Conservation (phyloP, 202 grass and related monocot species). For the Zizania palustris region DNA sequence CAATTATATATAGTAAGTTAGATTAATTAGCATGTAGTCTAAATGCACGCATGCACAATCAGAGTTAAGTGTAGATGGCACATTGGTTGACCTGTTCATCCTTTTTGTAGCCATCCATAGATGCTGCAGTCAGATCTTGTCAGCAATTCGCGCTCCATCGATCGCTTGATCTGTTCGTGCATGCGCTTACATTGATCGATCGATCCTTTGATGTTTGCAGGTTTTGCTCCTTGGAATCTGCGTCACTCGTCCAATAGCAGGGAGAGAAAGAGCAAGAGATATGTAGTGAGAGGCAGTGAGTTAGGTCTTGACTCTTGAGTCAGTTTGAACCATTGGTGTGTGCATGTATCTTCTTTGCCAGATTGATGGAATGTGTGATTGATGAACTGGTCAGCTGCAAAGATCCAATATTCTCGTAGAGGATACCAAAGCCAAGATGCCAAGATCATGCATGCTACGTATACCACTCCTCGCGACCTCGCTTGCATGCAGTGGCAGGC, state of each 20-base stretch:
- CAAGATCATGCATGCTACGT: too few relatives aligned
- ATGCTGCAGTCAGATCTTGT: not conserved
- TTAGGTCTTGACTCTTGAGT: not conserved
- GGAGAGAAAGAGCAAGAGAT: too few relatives aligned
- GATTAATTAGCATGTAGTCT: too few relatives aligned
- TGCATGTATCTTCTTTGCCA: not conserved
- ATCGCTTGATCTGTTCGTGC: not conserved
- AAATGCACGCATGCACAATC: not conserved
- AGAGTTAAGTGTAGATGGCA: not conserved
- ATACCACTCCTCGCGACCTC: too few relatives aligned
- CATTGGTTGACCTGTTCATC: not conserved
- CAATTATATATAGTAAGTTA: too few relatives aligned
- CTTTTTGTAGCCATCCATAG: not conserved
- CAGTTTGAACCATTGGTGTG: not conserved
- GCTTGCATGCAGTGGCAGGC: too few relatives aligned
- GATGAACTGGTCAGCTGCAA: too few relatives aligned
- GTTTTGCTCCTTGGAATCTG: slow-evolving; percentile 21
- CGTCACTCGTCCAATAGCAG: not conserved
- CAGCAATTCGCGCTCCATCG: slow-evolving; percentile 9
- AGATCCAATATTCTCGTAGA: too few relatives aligned
- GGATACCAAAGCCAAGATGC: too few relatives aligned
- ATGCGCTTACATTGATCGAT: too few relatives aligned
- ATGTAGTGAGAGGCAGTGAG: too few relatives aligned
- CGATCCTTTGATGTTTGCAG: not conserved
- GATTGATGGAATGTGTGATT: not conserved